These are phyloP conservation scores for Podaxis sp. DNA, from an alignment of 768 basidiomycete genomes.

Conservation along the genomic window DNA sequence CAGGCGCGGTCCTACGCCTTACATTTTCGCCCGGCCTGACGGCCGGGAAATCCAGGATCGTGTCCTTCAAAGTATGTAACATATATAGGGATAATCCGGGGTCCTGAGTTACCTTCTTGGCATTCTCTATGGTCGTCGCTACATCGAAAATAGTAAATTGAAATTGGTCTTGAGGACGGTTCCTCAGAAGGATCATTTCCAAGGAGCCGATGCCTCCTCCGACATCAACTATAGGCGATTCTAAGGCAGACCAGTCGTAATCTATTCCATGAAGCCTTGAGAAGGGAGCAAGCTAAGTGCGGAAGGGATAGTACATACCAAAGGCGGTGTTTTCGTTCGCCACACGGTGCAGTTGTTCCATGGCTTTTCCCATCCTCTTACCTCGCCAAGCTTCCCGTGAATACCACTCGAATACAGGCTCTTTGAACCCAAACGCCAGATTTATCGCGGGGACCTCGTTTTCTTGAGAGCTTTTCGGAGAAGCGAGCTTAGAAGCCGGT, in stretches of 20 bases:
- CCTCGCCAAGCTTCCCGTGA: slow-evolving; percentile 8
- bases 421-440: slow-evolving; percentile 5
- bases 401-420: slow-evolving; percentile 1
- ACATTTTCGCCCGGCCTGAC: too few relatives aligned
- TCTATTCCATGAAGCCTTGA: background rate
- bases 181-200: background rate
- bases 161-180: background rate
- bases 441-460: background rate
- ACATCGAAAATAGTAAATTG: slow-evolving; percentile 2
- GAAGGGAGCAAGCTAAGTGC: background rate
- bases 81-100: too few relatives aligned
- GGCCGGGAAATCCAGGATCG: too few relatives aligned
- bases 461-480: background rate
- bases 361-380: slow-evolving; percentile 8
- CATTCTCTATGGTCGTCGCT: background rate
- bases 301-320: background rate
- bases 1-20: too few relatives aligned
- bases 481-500: background rate
- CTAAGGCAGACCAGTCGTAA: slow-evolving; percentile 1
- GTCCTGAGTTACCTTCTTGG: background rate
- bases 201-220: slow-evolving; percentile 11
- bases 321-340: background rate
- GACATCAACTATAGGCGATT: slow-evolving; percentile 4
- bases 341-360: slow-evolving; percentile 6
- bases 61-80: too few relatives aligned